These are phyloP conservation scores for Arthrobotrys iridis DNA, from an alignment of 2,329 filamentous ascomycete genomes.

Conservation along the genomic window DNA sequence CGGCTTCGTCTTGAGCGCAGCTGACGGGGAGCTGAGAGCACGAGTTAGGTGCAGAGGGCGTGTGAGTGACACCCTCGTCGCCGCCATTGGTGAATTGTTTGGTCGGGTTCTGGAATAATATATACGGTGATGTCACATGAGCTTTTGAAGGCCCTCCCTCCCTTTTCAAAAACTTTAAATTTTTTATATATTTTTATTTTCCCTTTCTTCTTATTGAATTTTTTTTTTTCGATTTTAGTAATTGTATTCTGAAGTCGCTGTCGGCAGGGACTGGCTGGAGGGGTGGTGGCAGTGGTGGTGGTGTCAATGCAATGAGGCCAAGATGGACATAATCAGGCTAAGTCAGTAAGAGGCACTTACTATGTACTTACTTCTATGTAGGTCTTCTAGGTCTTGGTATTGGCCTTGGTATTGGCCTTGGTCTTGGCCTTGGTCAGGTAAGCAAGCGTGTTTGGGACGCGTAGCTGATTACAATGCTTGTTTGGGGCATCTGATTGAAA, in stretches of 20 bases:
- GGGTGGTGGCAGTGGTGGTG: not conserved
- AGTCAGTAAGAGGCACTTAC: too few relatives aligned
- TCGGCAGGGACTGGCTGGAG: not conserved
- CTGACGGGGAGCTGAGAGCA: not conserved
- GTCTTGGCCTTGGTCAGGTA: too few relatives aligned
- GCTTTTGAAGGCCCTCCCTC: too few relatives aligned
- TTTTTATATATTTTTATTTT: too few relatives aligned
- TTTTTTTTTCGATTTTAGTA: too few relatives aligned
- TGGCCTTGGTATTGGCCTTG: too few relatives aligned
- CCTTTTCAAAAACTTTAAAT: too few relatives aligned
- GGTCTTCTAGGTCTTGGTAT: too few relatives aligned
- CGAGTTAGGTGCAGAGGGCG: conserved; percentile 1
- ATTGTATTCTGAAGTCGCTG: too few relatives aligned
- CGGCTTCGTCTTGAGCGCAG: not conserved
- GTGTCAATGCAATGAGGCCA: not conserved
- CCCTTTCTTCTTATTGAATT: too few relatives aligned
- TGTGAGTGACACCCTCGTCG: conserved; percentile 22
- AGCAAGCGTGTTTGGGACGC: conserved; percentile 18
- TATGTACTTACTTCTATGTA: too few relatives aligned
- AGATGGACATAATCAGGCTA: too few relatives aligned
- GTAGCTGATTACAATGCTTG: conserved; percentile 10
- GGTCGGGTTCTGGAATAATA: not conserved
- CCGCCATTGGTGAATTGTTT: conserved; percentile 30
- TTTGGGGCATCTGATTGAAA: conserved; percentile 43
- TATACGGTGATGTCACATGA: conserved; percentile 46